Evolutionary conservation across 2,329 filamentous ascomycete species (phyloP), one percentile per base, ranked within the genome.

Genomic region (Huntiella bhutanensis): DNA sequence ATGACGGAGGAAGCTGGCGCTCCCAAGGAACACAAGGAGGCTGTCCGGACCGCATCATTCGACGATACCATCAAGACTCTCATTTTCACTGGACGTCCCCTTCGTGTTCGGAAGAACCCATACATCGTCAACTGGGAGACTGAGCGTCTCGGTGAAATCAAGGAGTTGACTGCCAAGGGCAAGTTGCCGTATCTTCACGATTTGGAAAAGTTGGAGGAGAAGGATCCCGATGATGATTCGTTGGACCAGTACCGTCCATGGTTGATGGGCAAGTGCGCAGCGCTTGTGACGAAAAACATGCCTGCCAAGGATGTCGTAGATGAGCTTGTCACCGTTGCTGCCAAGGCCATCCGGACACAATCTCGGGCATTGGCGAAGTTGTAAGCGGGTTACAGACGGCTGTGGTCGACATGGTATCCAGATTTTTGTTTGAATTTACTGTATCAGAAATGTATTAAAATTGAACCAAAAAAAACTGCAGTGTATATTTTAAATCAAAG

Each of bases 111-210:
- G 61, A 91, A 75, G 60, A 98, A 96, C 69, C 64, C 80, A 5
- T 98, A 98, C 65, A 96, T 98, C 58, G 63, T 76, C 59, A 83
- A 94, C 71, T 98, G 91, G 91, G 88, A 98, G 68, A 80, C 80
- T 57, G 91, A 96, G 70, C 82, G 91, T 55, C 69, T 73, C 54
- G 67, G 74, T 35, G 91, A 98, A 71, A 94, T 98, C 64, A 92
- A 87, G 72, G 75, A 92, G 59, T 75, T 98, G 47, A 92, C 87
- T 7, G 59, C 73, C 58, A 84, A 92, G 75, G 91, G 91, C 56
- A 68, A 84, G 59, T 84, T 98, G 55, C 91, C 91, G 41, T 92
- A 93, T 53, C 91, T 96, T 70, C 73, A 84, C 56, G 91, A 98
- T 59, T 75, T 98, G 33, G 91, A 98, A 69, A 82, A 80, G 64